Conservation (phyloP, 2,329 filamentous ascomycete genomes). For the Myriosclerotinia duriaeana region DNA sequence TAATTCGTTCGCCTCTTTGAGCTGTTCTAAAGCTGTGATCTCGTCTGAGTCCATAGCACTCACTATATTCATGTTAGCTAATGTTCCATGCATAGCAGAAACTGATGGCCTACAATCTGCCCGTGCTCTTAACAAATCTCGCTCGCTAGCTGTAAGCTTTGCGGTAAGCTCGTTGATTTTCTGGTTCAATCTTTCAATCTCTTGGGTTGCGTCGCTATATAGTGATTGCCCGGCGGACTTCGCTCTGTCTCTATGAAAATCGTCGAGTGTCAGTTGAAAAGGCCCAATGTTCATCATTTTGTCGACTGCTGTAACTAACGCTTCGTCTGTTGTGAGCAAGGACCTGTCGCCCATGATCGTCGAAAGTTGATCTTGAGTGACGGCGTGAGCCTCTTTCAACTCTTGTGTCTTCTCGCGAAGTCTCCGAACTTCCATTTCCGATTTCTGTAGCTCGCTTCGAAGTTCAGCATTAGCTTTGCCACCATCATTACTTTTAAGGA, state of each 20-base stretch:
- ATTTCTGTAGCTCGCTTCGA: conserved; percentile 56
- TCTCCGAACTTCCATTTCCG: conserved; percentile 50
- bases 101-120: conserved; percentile 50
- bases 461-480: conserved; percentile 56
- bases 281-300: conserved; percentile 39
- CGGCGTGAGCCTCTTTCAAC: conserved; percentile 57
- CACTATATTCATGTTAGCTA: conserved; percentile 44
- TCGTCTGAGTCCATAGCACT: conserved; percentile 56
- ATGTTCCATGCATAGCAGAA: background rate
- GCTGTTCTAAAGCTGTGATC: conserved; percentile 54
- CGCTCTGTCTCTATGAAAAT: conserved; percentile 53
- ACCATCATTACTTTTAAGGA: conserved; percentile 55
- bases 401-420: conserved; percentile 57
- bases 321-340: conserved; percentile 49
- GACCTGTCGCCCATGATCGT: conserved; percentile 49
- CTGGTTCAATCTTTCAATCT: conserved; percentile 50
- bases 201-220: conserved; percentile 47
- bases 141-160: conserved; percentile 53
- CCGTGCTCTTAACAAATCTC: conserved; percentile 54
- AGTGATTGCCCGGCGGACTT: conserved; percentile 53
- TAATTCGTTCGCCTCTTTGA: conserved; percentile 59
- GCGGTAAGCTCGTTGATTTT: conserved; percentile 47
- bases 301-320: conserved; percentile 50
- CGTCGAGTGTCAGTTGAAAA: conserved; percentile 47
- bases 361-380: conserved; percentile 58